phyloP scores from a whole-genome alignment of 495 filamentous ascomycete genomes.

The Penicillium roqueforti region DNA sequence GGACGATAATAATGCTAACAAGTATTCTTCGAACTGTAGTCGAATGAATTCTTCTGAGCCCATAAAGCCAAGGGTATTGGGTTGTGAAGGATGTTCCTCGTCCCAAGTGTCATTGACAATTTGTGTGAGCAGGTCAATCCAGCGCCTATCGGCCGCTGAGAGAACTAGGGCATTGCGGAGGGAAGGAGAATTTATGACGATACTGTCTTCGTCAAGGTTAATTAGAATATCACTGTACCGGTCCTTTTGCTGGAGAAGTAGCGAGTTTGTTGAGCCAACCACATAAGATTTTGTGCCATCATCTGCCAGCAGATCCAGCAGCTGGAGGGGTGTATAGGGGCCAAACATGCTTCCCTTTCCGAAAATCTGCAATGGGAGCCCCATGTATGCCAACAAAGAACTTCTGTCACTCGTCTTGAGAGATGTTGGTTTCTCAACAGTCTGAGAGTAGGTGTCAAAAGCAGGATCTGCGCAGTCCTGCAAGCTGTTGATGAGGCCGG shows the following conservation, averaged over 20 bases:
- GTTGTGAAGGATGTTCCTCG: conserved; percentile 77
- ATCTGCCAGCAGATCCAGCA: conserved; percentile 90
- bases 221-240: conserved; percentile 97
- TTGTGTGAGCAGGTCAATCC: conserved; percentile 94
- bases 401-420: conserved; percentile 86
- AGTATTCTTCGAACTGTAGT: conserved; percentile 95
- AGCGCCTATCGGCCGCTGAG: conserved; percentile 82
- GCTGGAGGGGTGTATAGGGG: conserved; percentile 93
- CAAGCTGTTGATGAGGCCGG: conserved; percentile 77
- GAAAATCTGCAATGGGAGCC: conserved; percentile 89
- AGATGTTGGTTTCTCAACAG: conserved; percentile 71
- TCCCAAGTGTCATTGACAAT: conserved; percentile 97
- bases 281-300: conserved; percentile 95
- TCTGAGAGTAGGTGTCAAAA: conserved; percentile 75
- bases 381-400: conserved; percentile 90
- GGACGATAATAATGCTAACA: conserved; percentile 80
- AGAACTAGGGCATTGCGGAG: conserved; percentile 74
- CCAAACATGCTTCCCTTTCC: conserved; percentile 95
- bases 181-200: conserved; percentile 77
- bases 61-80: conserved; percentile 90
- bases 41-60: conserved; percentile 98
- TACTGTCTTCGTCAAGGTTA: conserved; percentile 86
- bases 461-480: conserved; percentile 91
- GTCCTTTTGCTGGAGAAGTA: conserved; percentile 89
- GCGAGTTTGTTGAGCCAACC: conserved; percentile 92